A percentile compares a stretch with the other conserved stretches of the same genome.
These are phyloP conservation scores for Talinum fruticosum DNA, from an alignment of 148 eudicot species.

Conservation along the genomic window DNA sequence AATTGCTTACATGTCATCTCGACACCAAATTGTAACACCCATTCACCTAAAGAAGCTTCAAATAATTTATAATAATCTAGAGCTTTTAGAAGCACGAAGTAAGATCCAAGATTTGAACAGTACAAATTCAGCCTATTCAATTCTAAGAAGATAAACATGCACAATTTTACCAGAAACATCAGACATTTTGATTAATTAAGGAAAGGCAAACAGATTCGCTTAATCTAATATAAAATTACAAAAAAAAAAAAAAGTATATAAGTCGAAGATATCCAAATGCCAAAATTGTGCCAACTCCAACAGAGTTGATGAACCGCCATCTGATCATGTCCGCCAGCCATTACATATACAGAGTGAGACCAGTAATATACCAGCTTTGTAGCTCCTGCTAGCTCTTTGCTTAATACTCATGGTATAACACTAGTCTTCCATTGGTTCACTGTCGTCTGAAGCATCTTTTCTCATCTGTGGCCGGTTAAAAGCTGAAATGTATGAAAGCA, in stretches of 20 bases:
- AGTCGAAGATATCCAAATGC: background rate
- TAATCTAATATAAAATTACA: background rate
- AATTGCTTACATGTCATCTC: too few species aligned
- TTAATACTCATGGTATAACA: background rate
- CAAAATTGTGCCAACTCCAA: conserved; percentile 15
- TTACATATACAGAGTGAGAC: conserved; percentile 10
- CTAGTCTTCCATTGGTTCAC: conserved; percentile 22
- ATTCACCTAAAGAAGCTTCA: too few species aligned
- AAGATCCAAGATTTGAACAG: too few species aligned
- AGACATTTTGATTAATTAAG: too few species aligned
- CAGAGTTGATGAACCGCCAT: background rate
- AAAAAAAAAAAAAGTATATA: background rate
- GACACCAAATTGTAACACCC: too few species aligned
- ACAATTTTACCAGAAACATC: too few species aligned
- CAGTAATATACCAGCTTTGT: background rate
- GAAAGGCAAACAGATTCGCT: too few species aligned
- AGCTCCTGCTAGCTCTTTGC: background rate
- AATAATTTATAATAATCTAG: too few species aligned
- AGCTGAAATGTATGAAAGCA: conserved; percentile 20
- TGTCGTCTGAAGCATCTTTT: conserved; percentile 17
- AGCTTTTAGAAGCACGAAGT: too few species aligned
- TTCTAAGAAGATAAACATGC: too few species aligned
- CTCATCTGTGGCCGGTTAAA: conserved; percentile 9
- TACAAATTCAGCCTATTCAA: too few species aligned
- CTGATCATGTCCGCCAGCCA: conserved; percentile 7